Conservation (phyloP, 768 basidiomycete genomes). For the Rhodotorula kratochvilovae region DNA sequence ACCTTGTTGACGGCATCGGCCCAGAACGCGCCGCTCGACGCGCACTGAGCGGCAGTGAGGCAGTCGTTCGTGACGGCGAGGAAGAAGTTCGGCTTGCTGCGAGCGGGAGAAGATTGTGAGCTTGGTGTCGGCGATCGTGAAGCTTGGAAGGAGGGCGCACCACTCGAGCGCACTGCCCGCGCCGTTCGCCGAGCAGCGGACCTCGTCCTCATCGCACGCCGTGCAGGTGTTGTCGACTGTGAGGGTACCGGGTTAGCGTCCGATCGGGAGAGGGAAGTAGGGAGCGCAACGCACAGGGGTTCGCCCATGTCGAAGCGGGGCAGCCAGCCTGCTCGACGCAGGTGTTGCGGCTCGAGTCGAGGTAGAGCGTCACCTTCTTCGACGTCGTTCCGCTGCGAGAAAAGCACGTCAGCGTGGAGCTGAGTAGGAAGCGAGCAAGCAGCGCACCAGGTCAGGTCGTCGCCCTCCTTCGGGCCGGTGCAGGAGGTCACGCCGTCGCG, state of each 20-base stretch:
- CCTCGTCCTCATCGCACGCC: no score
- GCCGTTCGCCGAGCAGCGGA: background rate
- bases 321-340: no score
- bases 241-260: no score
- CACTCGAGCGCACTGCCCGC: background rate
- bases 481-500: background rate
- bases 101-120: no score
- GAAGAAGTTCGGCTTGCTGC: no score
- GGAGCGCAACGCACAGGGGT: no score
- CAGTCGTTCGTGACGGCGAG: background rate
- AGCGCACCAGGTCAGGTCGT: background rate
- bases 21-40: background rate
- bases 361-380: background rate
- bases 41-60: background rate
- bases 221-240: no score
- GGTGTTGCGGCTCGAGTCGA: no score
- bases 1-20: background rate
- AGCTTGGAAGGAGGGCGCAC: background rate
- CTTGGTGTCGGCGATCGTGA: no score
- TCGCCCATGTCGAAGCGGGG: no score
- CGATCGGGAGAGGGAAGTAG: no score
- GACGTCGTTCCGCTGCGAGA: background rate
- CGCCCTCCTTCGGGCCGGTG: background rate
- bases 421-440: background rate
- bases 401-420: background rate